A percentile compares a stretch with the other conserved stretches of the same genome.
Conservation (phyloP, 108 stramenopile species). For the Nitzschia sp. region DNA sequence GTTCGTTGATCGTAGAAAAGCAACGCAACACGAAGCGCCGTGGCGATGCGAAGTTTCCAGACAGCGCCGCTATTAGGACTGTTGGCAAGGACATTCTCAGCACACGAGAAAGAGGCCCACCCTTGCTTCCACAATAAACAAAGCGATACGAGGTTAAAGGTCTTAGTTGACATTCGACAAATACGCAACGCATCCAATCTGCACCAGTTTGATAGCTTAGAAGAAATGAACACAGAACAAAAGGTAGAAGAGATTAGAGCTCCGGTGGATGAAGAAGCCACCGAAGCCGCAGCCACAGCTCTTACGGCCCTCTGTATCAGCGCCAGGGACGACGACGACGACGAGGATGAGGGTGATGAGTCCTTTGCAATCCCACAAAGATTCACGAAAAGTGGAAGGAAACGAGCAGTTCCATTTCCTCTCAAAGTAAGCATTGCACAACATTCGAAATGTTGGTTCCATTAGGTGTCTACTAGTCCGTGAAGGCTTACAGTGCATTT, state of each 20-base stretch:
- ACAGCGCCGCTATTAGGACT: too few species aligned
- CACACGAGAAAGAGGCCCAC: too few species aligned
- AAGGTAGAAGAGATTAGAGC: not conserved
- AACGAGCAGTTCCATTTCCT: conserved; percentile 45
- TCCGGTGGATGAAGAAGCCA: conserved; percentile 9
- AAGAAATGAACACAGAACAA: not conserved
- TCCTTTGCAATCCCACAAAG: conserved; percentile 44
- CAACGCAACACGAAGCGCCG: too few species aligned
- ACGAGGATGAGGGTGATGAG: conserved; percentile 3
- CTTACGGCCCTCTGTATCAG: conserved; percentile 5
- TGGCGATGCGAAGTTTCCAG: too few species aligned
- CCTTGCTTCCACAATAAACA: too few species aligned
- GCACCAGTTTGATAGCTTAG: not conserved
- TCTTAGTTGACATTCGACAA: too few species aligned
- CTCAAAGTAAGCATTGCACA: conserved; percentile 31
- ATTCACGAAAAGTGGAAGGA: conserved; percentile 55
- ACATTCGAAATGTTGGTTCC: too few species aligned
- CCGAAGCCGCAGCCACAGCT: conserved; percentile 14
- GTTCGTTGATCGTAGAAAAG: too few species aligned
- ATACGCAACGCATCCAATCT: conserved; percentile 1
- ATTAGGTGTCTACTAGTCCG: too few species aligned
- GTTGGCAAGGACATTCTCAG: too few species aligned
- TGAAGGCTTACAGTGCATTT: too few species aligned
- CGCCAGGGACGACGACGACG: not conserved
- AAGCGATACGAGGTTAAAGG: too few species aligned